Base-by-base conservation (phyloP, 495 filamentous ascomycete species). In the Penicillium cataractarum region DNA sequence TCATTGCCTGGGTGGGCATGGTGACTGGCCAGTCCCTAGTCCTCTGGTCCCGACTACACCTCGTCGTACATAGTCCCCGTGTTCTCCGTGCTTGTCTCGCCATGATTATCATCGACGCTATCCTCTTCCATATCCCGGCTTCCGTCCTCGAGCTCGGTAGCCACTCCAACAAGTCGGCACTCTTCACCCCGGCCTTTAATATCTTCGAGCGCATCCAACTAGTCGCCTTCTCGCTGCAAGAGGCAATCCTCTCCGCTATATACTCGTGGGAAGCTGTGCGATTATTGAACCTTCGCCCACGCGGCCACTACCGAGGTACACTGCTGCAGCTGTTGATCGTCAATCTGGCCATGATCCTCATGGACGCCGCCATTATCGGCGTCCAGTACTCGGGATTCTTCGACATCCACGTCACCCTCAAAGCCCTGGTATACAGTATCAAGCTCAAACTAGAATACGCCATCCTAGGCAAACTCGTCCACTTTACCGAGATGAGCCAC, bases 21-120 rank as follows among this genome's bases (percentile, higher is more conserved):
- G 83, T 89, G 0, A 85, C 84, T 0, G 86, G 85, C 33, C 86
- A 88, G 70, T 85, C 84, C 15, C 67, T 89, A 22, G 86, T 89
- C 15, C 79, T 89, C 22, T 89, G 83, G 76, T 89, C 86, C 4
- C 82, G 87, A 35, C 76, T 89, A 2, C 83, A 88, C 64, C 76
- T 88, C 29, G 67, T 78, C 35, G 50, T 76, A 77, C 65, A 77
- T 74, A 78, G 78, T 8, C 65, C 55, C 13, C 65, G 55, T 12
- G 61, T 79, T n/a, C 74, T 87, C 9, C 78, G 78, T 37, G 58
- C 62, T 13, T 76, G 86, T 1, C 77, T 86, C 24, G 72, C 44
- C 61, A 85, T 87, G 78, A 87, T 89, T 55, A 76, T 87, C 31
- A 33, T 80, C 69, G 74, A 86, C 68, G 79, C 71, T 4, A 44